Conservation (phyloP, 805 yeast species). For the Lachancea meyersii region DNA sequence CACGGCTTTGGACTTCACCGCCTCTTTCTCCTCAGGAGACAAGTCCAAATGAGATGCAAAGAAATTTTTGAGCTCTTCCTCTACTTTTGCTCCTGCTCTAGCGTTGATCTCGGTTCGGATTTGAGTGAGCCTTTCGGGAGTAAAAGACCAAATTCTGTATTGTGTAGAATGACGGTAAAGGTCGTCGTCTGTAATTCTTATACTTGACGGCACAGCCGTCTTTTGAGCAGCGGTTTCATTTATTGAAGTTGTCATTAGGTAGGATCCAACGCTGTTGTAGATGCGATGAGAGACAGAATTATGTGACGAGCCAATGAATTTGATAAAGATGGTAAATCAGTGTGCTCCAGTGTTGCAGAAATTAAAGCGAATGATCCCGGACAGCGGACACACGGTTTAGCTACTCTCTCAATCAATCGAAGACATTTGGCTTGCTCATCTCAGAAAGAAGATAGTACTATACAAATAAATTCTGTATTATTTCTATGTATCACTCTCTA, state of each 20-base stretch:
- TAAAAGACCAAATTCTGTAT: conserved; percentile 79
- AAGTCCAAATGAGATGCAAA: conserved; percentile 25
- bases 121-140: conserved; percentile 47
- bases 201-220: not conserved
- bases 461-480: too few species aligned
- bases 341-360: too few species aligned
- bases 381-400: too few species aligned
- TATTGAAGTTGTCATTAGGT: not conserved
- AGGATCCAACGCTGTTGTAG: too few species aligned
- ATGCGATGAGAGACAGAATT: too few species aligned
- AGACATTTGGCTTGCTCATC: too few species aligned
- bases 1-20: conserved; percentile 30
- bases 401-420: too few species aligned
- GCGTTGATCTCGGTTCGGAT: conserved; percentile 47
- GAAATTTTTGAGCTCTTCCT: conserved; percentile 32
- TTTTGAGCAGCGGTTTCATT: not conserved
- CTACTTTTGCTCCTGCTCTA: conserved; percentile 39
- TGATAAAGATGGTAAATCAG: too few species aligned
- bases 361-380: too few species aligned
- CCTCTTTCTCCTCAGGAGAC: conserved; percentile 29
- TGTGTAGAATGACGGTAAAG: conserved; percentile 83
- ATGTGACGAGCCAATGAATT: too few species aligned
- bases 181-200: conserved; percentile 68
- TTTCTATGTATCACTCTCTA: too few species aligned
- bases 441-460: too few species aligned